Conservation (phyloP, 495 filamentous ascomycete genomes). For the Hyaloscypha bicolor region DNA sequence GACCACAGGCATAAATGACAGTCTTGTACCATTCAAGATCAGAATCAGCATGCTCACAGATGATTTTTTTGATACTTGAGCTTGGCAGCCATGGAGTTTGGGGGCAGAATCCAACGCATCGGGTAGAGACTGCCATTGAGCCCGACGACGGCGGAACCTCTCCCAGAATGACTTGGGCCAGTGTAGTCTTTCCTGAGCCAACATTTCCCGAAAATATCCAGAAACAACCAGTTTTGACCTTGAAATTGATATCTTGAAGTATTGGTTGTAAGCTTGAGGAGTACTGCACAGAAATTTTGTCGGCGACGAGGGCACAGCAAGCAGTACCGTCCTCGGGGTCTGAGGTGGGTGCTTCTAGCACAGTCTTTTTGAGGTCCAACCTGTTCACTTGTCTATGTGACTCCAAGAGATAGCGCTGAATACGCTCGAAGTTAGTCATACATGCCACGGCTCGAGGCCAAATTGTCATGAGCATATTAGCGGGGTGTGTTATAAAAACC, state of each 20-base stretch:
- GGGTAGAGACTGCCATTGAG: slow-evolving; percentile 57
- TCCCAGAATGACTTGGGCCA: slow-evolving; percentile 73
- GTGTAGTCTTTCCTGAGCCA: slow-evolving; percentile 75
- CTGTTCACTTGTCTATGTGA: slow-evolving; percentile 11
- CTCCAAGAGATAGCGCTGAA: slow-evolving; percentile 36
- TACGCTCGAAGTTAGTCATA: slow-evolving; percentile 39
- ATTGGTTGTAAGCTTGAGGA: slow-evolving; percentile 16
- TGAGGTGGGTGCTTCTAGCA: background rate
- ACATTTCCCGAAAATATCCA: slow-evolving; percentile 59
- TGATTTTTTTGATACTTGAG: slow-evolving; percentile 67
- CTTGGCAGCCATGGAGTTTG: slow-evolving; percentile 86
- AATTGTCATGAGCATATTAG: slow-evolving; percentile 38
- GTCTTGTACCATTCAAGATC: slow-evolving; percentile 55
- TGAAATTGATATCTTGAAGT: slow-evolving; percentile 19
- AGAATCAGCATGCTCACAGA: slow-evolving; percentile 39
- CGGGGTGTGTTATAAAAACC: slow-evolving; percentile 38
- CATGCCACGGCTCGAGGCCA: slow-evolving; percentile 32
- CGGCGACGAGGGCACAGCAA: background rate
- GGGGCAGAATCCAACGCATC: slow-evolving; percentile 75
- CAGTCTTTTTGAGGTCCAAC: background rate
- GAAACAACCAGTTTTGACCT: slow-evolving; percentile 9
- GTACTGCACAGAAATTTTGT: slow-evolving; percentile 3
- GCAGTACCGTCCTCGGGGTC: background rate
- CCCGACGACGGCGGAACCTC: slow-evolving; percentile 69
- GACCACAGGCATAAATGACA: slow-evolving; percentile 57